Conservation (phyloP, 2,329 filamentous ascomycete species). For the Grosmannia serpens region DNA sequence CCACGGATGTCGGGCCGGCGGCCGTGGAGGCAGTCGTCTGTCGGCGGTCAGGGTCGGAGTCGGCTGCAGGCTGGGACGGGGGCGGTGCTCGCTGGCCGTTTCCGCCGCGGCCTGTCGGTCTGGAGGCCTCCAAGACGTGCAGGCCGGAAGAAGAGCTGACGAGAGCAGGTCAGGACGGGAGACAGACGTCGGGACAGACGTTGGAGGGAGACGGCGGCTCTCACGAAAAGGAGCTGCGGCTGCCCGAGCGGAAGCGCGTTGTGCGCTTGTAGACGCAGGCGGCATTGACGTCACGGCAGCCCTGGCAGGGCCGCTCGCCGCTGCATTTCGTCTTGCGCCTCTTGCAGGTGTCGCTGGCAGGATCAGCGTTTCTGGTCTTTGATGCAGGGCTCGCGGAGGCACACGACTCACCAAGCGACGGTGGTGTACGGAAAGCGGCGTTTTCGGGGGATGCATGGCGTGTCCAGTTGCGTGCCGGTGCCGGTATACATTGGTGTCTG, state of each 20-base stretch:
- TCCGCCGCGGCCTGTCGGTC: neutral
- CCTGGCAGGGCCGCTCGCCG: neutral
- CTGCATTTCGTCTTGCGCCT: slow-evolving; percentile 1
- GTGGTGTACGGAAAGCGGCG: neutral
- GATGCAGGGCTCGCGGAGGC: neutral
- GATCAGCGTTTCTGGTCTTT: no score
- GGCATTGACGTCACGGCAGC: neutral
- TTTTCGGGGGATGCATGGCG: neutral
- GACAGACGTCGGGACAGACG: neutral
- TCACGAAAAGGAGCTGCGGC: neutral
- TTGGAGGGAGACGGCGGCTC: neutral
- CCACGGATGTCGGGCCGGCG: neutral
- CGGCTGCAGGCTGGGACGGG: neutral
- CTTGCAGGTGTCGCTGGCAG: neutral
- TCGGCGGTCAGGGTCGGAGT: neutral
- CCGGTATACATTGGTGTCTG: neutral
- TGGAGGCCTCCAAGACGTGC: neutral
- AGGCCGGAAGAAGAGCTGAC: neutral
- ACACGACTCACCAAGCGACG: neutral
- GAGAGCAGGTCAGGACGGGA: neutral
- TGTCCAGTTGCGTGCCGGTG: neutral
- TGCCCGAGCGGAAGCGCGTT: neutral
- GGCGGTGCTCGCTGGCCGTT: no score
- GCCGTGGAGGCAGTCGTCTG: neutral
- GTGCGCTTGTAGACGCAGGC: neutral